Evolutionary conservation across 192 early-diverging fungal species (phyloP).

Genomic region (Hyaloraphidium curvatum): DNA sequence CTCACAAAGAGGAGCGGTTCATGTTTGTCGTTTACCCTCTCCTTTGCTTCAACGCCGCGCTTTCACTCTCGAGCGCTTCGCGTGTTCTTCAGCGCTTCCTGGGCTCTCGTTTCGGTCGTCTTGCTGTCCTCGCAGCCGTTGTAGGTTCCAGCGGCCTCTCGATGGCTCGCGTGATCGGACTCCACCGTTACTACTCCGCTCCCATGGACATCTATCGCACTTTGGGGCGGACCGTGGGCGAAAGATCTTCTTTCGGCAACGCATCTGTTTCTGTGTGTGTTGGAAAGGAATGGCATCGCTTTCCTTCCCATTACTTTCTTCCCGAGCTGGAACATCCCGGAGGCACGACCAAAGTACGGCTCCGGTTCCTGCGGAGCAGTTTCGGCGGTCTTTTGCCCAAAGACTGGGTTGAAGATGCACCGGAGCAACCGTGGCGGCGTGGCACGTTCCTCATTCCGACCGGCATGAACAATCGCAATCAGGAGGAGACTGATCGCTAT

Average conservation of each 20-base stretch:
- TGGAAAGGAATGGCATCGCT: slow-evolving; percentile 89
- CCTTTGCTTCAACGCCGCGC: slow-evolving; percentile 57
- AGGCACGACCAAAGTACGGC: slow-evolving; percentile 30
- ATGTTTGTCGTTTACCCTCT: slow-evolving; percentile 79
- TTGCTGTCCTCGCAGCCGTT: slow-evolving; percentile 16
- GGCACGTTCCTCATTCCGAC: slow-evolving; percentile 18
- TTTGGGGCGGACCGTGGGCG: slow-evolving; percentile 15
- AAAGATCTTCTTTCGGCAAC: slow-evolving; percentile 1
- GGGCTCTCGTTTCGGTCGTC: slow-evolving; percentile 10
- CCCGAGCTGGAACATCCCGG: too few relatives aligned
- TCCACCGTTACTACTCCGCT: slow-evolving; percentile 51
- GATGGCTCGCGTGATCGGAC: slow-evolving; percentile 44
- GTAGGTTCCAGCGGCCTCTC: slow-evolving; percentile 29
- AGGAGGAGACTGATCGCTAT: slow-evolving; percentile 36
- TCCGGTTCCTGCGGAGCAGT: slow-evolving; percentile 46
- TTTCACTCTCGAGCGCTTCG: slow-evolving; percentile 31
- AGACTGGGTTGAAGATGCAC: slow-evolving; percentile 35
- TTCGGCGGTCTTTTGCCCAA: slow-evolving; percentile 73
- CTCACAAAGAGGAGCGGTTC: slow-evolving; percentile 98
- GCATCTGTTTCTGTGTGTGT: slow-evolving; percentile 39
- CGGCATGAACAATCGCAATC: slow-evolving; percentile 48
- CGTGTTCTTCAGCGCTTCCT: slow-evolving; percentile 14
- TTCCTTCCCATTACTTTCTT: slow-evolving; percentile 78
- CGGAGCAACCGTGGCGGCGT: slow-evolving; percentile 3
- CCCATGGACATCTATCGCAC: slow-evolving; percentile 42